Percentiles rank a stretch among this genome's conserved stretches.
These are phyloP conservation scores for Tricholoma furcatifolium DNA, from an alignment of 768 basidiomycete species.

Conservation along the genomic window DNA sequence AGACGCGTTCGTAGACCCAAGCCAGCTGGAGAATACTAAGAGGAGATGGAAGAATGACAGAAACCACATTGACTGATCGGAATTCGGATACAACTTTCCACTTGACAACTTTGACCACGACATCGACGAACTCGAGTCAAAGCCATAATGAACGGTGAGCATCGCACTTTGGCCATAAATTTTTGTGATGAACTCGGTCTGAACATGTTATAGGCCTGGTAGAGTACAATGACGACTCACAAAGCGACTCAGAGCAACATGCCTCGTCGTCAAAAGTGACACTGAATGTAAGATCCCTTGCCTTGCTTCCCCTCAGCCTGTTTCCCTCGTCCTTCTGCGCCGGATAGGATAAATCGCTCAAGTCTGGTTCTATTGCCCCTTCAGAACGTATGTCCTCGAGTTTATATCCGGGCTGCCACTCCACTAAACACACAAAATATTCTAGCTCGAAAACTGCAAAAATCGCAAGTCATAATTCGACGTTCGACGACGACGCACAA, in stretches of 20 bases:
- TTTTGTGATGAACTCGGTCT: constrained; percentile 10
- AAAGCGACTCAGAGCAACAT: constrained; percentile 51
- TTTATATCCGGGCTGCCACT: neutral
- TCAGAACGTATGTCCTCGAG: constrained; percentile 40
- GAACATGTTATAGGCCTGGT: constrained; percentile 45
- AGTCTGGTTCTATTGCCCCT: constrained; percentile 30
- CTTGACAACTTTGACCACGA: constrained; percentile 12
- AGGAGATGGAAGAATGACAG: constrained; percentile 28
- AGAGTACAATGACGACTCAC: constrained; percentile 64
- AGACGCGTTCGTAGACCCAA: constrained; percentile 24
- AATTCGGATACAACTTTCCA: constrained; percentile 20
- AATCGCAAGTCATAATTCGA: constrained; percentile 62
- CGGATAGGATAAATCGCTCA: constrained; percentile 63
- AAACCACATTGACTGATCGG: constrained; percentile 27
- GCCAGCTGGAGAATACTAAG: constrained; percentile 34
- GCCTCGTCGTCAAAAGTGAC: constrained; percentile 30
- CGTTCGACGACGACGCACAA: constrained; percentile 43
- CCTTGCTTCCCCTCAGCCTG: constrained; percentile 32
- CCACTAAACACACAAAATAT: neutral
- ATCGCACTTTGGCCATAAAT: neutral
- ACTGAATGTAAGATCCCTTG: constrained; percentile 62
- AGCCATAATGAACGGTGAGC: constrained; percentile 4
- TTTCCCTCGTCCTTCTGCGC: constrained; percentile 68
- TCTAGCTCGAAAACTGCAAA: constrained; percentile 41
- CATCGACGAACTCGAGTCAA: constrained; percentile 9